These are phyloP conservation scores for Capillidium rhysosporum DNA, from an alignment of 371 early-diverging fungal genomes.

Conservation along the genomic window DNA sequence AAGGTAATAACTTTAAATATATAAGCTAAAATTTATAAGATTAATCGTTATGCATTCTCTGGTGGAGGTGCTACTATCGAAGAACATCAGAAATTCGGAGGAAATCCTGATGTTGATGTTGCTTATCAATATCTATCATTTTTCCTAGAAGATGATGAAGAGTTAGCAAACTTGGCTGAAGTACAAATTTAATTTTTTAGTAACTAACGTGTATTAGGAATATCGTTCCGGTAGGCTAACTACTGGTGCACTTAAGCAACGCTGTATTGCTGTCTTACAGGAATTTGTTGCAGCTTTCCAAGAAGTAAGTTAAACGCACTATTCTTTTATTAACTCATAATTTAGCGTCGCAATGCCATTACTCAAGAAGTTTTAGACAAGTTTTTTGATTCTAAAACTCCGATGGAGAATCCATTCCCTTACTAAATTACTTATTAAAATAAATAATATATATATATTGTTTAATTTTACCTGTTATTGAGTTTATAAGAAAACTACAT, in stretches of 20 bases:
- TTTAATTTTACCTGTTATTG: no score
- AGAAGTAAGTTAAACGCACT: slow-evolving; percentile 17
- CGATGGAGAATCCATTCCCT: neutral
- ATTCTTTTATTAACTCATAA: neutral
- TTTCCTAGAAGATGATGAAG: slow-evolving; percentile 95
- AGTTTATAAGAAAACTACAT: no score
- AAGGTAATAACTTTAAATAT: slow-evolving; percentile 28
- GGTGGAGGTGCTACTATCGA: slow-evolving; percentile 92
- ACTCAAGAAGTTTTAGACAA: slow-evolving; percentile 39
- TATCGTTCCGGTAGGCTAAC: slow-evolving; percentile 82
- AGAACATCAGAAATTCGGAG: slow-evolving; percentile 77
- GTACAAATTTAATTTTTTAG: slow-evolving; percentile 12
- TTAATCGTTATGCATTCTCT: slow-evolving; percentile 93
- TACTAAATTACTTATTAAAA: no score
- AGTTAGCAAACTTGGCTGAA: slow-evolving; percentile 49
- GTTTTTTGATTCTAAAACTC: slow-evolving; percentile 24
- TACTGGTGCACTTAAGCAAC: slow-evolving; percentile 85
- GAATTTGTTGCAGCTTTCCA: slow-evolving; percentile 79
- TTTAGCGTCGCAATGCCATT: slow-evolving; percentile 31
- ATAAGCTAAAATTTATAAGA: slow-evolving; percentile 16
- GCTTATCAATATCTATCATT: slow-evolving; percentile 91
- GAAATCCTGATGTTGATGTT: slow-evolving; percentile 95
- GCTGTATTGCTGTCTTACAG: slow-evolving; percentile 78
- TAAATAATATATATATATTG: no score
- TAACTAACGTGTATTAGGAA: slow-evolving; percentile 11